Evolutionary conservation across 495 filamentous ascomycete species (phyloP).

Genomic region (Jackrogersella minutella): DNA sequence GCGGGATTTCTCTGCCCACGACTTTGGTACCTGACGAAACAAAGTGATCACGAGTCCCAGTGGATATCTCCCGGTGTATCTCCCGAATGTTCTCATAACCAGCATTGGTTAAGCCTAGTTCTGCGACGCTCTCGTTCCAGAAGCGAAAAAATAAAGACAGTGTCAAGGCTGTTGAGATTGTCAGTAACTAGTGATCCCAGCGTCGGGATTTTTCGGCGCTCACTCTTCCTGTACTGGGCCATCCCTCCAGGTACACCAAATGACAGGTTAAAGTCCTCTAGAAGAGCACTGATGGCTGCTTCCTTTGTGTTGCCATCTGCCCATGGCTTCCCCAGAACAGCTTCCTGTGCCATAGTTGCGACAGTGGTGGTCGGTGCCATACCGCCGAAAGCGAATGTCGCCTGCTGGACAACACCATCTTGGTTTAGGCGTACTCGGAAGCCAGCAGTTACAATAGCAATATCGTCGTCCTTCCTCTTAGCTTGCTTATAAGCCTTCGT

Average conservation of each 20-base stretch:
- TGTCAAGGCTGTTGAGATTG: constrained; percentile 48
- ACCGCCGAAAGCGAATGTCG: constrained; percentile 75
- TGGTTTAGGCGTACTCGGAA: constrained; percentile 69
- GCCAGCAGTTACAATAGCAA: constrained; percentile 85
- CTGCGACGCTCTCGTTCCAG: constrained; percentile 62
- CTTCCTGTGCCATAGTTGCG: constrained; percentile 69
- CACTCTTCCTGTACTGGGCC: constrained; percentile 79
- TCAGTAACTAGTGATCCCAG: constrained; percentile 1
- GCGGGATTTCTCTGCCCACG: constrained; percentile 74
- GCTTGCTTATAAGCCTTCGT: constrained; percentile 81
- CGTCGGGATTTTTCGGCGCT: constrained; percentile 52
- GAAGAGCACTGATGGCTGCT: constrained; percentile 74
- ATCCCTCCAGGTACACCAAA: constrained; percentile 86
- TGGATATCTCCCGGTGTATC: constrained; percentile 64
- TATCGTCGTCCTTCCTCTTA: constrained; percentile 88
- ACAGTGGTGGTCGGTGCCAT: constrained; percentile 80
- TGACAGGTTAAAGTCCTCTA: constrained; percentile 75
- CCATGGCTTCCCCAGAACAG: constrained; percentile 72
- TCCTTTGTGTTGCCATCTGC: constrained; percentile 73
- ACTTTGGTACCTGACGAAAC: constrained; percentile 63
- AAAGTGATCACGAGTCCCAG: constrained; percentile 64
- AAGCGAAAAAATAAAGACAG: constrained; percentile 79
- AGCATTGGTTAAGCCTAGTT: constrained; percentile 43
- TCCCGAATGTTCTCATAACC: constrained; percentile 60
- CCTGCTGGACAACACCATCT: constrained; percentile 64